A percentile compares a stretch with the other conserved stretches of the same genome.
phyloP scores from a whole-genome alignment of 164 flowering plant species.

The Nelumbo lutea region DNA sequence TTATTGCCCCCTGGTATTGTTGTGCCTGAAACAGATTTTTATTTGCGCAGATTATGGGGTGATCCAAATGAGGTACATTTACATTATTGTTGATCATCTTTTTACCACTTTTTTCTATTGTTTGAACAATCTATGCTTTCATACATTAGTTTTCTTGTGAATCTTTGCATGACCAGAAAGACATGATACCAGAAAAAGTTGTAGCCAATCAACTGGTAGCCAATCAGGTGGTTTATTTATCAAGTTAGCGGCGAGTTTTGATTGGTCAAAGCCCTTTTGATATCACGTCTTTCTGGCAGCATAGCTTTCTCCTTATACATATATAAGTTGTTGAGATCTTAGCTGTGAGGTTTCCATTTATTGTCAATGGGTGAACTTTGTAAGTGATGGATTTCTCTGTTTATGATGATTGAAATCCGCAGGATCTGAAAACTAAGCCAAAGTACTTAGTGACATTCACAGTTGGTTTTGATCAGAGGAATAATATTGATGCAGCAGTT shows the following conservation, averaged over 20 bases:
- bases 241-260: neutral
- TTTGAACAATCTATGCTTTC: no score
- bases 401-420: conserved; percentile 23
- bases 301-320: neutral
- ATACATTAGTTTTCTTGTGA: no score
- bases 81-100: neutral
- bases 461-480: conserved; percentile 69
- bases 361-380: conserved; percentile 2
- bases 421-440: conserved; percentile 74
- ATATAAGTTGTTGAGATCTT: neutral
- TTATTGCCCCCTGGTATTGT: conserved; percentile 80
- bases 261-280: no score
- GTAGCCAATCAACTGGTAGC: no score
- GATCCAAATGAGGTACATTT: conserved; percentile 73
- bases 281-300: no score
- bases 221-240: neutral
- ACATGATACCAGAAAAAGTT: no score
- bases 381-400: neutral
- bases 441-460: conserved; percentile 85
- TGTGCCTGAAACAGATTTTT: conserved; percentile 67
- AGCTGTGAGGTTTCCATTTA: conserved; percentile 2
- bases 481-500: conserved; percentile 66
- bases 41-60: conserved; percentile 93
- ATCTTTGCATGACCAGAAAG: no score
- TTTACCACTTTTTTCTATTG: neutral